Evolutionary conservation across 1,139 yeast genomes (phyloP), one percentile per base, ranked within the genome.

Genomic region (Geotrichum carabidarum): DNA sequence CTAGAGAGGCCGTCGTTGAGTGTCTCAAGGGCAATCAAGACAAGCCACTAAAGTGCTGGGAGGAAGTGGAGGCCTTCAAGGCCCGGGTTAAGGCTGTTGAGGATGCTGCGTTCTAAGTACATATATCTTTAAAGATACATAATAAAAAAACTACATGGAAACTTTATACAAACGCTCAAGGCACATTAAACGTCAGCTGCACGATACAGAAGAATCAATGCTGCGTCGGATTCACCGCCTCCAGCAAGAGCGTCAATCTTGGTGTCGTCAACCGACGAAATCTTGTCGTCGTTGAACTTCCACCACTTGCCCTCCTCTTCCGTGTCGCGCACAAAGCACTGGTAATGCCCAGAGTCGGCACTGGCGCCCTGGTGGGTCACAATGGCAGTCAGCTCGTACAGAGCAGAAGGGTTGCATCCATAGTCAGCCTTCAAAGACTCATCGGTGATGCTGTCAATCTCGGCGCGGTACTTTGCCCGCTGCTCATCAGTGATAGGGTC

Each of bases 281-380:
- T 96, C 68, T 86, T 85, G 71, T 91, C 96, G 69, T 93, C 99
- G 68, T 93, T 90, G 72, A 89, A 94, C 67, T 84, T 85, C 84
- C 88, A 93, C 99, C 99, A 93, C 62, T 77, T 78, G 51, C 67
- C 68, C 45, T 84, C 81, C 43, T 86, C 94, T 48, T 73, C 73
- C 53, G 79, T 80, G 68, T 88, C 91, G 63, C 80, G 82, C 32
- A 86, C 85, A 73, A 87, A 93, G 27, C 95, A 83, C 71, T 90
- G 97, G 69, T 94, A 93, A 70, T 93, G 99, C 4, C 99, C 99
- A 41, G 96, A 86, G 69, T 94, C 98, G 0, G 99, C 97, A 50
- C 91, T 83, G 4, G 96, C 85, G 48, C 99, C 99, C 65, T 85
- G 86, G 72, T 93, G 99, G 1, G 98, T 90, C 57, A 93, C 82